Evolutionary conservation across 2,329 filamentous ascomycete species (phyloP).

Genomic region (Mycosphaerella sp.): DNA sequence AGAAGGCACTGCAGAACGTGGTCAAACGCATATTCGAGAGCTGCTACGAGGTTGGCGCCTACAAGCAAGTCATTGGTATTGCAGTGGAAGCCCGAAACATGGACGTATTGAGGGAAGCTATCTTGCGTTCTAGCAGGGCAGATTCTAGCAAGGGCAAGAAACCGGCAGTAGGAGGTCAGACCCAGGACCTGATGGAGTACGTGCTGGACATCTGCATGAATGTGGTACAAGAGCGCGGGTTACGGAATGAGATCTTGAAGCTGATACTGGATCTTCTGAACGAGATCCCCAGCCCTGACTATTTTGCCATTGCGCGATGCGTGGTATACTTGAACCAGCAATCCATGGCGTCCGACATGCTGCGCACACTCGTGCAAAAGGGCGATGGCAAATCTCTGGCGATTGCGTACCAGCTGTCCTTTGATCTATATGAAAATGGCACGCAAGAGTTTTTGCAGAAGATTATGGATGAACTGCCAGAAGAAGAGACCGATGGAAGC

Average conservation of each 20-base stretch:
- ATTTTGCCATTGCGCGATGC: slow-evolving; percentile 96
- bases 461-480: slow-evolving; percentile 72
- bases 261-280: slow-evolving; percentile 93
- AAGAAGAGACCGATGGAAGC: slow-evolving; percentile 44
- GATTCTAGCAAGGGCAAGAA: slow-evolving; percentile 62
- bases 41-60: slow-evolving; percentile 78
- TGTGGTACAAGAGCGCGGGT: slow-evolving; percentile 84
- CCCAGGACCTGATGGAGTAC: slow-evolving; percentile 96
- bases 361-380: slow-evolving; percentile 72
- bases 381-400: slow-evolving; percentile 72
- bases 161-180: slow-evolving; percentile 50
- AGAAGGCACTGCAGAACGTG: slow-evolving; percentile 71
- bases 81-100: slow-evolving; percentile 91
- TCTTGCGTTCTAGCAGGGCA: slow-evolving; percentile 81
- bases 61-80: slow-evolving; percentile 93
- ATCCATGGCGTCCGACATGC: slow-evolving; percentile 79
- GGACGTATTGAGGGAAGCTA: slow-evolving; percentile 76
- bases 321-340: slow-evolving; percentile 94
- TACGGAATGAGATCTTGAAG: slow-evolving; percentile 77
- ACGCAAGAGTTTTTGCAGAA: slow-evolving; percentile 94
- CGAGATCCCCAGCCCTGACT: slow-evolving; percentile 86
- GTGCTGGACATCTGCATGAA: slow-evolving; percentile 95
- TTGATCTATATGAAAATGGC: slow-evolving; percentile 96
- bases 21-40: slow-evolving; percentile 87
- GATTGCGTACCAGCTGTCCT: slow-evolving; percentile 93